Base-by-base conservation (phyloP, 164 flowering plant species). In the Litsea cubeba region DNA sequence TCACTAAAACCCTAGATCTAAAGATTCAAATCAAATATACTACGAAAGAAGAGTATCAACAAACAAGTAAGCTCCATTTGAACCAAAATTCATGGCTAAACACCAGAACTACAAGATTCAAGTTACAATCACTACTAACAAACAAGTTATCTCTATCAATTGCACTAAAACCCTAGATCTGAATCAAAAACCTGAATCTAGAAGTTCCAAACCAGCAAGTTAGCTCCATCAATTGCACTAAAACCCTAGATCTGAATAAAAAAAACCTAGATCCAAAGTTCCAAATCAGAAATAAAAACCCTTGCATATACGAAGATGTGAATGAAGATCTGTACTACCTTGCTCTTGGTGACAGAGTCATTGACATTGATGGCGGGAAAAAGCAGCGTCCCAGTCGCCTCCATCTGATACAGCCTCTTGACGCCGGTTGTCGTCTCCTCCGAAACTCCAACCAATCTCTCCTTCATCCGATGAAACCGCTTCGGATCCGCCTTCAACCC, bases 361-460 rank as follows among this genome's bases (percentile, higher is more conserved):
- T 78, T 78, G 51, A 78, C 80, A 32, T 72, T 77, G 73, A 80
- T 77, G 46, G 80, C 85, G 15, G 85, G 78, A 65, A 80, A 82
- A 4, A 82, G 73, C 20, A 80, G 51, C 2, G 81, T 71, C 1
- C 83, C 82, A 32, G 24, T 71, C 7, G 35, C 65, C 68, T 79
- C 82, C 84, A 82, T 82, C 78, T 79, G 84, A 49, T 82, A 82
- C 23, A 82, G 72, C 71, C 81, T 70, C 77, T 82, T 77, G 5
- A 82, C 85, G 8, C 83, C 84, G 5, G 82, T 80, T 49, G 84
- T 82, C 0, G 84, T 82, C 76, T 82, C 84, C 76, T 80, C 84
- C 5, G 84, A 80, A 14, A 82, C 84, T 0, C 84, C 82, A 8
- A 81, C 82, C 28, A 79, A 69, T 28, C 82, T 81, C 68, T 79